These are phyloP conservation scores for Podospora bellae-mahoneyi DNA, from an alignment of 495 filamentous ascomycete genomes.

Conservation along the genomic window DNA sequence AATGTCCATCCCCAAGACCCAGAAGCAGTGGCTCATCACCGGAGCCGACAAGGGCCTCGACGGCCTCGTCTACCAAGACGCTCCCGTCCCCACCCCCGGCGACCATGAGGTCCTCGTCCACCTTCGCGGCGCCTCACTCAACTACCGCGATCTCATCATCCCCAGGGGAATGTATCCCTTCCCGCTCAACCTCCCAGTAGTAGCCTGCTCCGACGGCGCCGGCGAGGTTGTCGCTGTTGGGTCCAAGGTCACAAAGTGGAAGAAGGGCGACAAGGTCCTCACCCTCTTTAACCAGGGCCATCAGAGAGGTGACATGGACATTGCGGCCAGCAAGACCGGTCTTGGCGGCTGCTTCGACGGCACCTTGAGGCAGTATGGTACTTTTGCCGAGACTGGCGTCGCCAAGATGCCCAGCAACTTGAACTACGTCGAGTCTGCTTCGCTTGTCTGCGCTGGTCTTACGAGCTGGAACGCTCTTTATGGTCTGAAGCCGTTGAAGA, in stretches of 20 bases:
- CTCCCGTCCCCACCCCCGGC: conserved; percentile 56
- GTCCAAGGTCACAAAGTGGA: conserved; percentile 61
- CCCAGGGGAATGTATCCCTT: conserved; percentile 56
- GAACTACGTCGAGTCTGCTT: conserved; percentile 59
- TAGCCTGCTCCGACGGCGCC: conserved; percentile 74
- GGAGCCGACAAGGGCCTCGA: conserved; percentile 57
- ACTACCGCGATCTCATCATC: conserved; percentile 80
- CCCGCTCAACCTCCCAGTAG: conserved; percentile 52
- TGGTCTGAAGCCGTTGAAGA: conserved; percentile 61
- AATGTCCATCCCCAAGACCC: conserved; percentile 43
- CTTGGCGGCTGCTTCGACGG: conserved; percentile 72
- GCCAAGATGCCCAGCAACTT: conserved; percentile 64
- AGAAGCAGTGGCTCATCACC: conserved; percentile 63
- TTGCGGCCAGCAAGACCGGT: conserved; percentile 46
- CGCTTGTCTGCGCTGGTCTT: conserved; percentile 68
- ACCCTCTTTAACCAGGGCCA: conserved; percentile 81
- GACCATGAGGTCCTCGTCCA: conserved; percentile 72
- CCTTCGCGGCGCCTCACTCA: conserved; percentile 70
- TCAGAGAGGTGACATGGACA: conserved; percentile 43
- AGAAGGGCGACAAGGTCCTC: conserved; percentile 66
- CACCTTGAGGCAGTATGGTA: conserved; percentile 66
- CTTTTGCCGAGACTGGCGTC: conserved; percentile 66
- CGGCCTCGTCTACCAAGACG: conserved; percentile 53
- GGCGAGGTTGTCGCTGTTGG: conserved; percentile 70
- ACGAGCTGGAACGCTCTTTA: conserved; percentile 84